phyloP scores from a whole-genome alignment of 805 yeast species.

The Nakazawaea populi region DNA sequence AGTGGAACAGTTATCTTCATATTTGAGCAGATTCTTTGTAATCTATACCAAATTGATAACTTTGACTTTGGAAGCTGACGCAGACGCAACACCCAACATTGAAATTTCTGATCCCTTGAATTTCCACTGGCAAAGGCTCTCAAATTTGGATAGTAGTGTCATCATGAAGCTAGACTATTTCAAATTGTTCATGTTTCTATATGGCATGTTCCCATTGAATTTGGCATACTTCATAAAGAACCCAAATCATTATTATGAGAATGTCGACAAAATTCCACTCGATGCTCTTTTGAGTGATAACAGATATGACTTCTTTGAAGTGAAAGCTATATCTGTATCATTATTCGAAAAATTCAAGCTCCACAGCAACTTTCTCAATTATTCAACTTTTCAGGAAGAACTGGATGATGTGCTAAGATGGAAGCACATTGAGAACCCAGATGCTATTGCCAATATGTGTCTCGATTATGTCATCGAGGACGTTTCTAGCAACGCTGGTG shows the following conservation, averaged over 20 bases:
- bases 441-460: constrained; percentile 30
- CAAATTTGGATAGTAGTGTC: neutral
- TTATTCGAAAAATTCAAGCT: constrained; percentile 30
- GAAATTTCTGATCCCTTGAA: constrained; percentile 2
- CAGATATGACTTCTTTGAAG: constrained; percentile 26
- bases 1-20: constrained; percentile 24
- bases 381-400: constrained; percentile 29
- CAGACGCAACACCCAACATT: constrained; percentile 4
- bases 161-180: constrained; percentile 1
- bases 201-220: constrained; percentile 53
- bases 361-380: constrained; percentile 41
- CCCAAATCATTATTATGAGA: constrained; percentile 28
- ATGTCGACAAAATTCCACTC: constrained; percentile 9
- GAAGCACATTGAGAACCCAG: constrained; percentile 25
- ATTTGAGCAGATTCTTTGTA: constrained; percentile 36
- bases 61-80: constrained; percentile 21
- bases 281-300: neutral
- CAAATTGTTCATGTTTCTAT: constrained; percentile 41
- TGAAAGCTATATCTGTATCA: constrained; percentile 21
- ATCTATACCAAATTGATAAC: constrained; percentile 38
- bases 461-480: constrained; percentile 12
- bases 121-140: neutral
- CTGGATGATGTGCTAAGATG: constrained; percentile 22
- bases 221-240: constrained; percentile 34
- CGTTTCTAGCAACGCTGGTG: too few relatives aligned